phyloP scores from a whole-genome alignment of 2,329 filamentous ascomycete genomes.

The Metarhizium robertsii region DNA sequence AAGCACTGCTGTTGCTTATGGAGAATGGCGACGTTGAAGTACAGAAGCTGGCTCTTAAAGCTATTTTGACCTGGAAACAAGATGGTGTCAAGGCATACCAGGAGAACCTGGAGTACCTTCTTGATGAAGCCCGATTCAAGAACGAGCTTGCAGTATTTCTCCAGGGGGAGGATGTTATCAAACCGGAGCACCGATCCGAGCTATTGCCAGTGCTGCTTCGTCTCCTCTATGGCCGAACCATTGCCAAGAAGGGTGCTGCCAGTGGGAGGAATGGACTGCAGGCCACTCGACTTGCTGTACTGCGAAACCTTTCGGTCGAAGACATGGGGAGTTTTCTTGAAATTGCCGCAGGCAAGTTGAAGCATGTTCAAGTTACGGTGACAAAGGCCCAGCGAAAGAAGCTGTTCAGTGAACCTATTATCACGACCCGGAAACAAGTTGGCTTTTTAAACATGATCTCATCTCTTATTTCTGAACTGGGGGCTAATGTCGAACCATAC shows the following conservation, averaged over 20 bases:
- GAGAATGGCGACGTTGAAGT: constrained; percentile 85
- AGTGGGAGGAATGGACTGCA: constrained; percentile 76
- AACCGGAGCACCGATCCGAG: constrained; percentile 59
- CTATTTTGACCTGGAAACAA: constrained; percentile 83
- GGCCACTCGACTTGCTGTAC: constrained; percentile 67
- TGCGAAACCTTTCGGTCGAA: constrained; percentile 65
- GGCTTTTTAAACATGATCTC: constrained; percentile 90
- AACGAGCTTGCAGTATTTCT: constrained; percentile 90
- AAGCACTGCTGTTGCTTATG: constrained; percentile 64
- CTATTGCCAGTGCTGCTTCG: constrained; percentile 82
- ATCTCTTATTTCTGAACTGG: constrained; percentile 76
- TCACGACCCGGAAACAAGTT: constrained; percentile 69
- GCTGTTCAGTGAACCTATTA: constrained; percentile 46
- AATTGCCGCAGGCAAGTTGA: constrained; percentile 67
- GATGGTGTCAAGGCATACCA: constrained; percentile 66
- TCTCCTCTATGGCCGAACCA: constrained; percentile 80
- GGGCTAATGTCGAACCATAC: constrained; percentile 61
- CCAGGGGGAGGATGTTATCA: constrained; percentile 64
- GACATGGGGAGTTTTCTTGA: constrained; percentile 76
- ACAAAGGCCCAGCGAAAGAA: constrained; percentile 37
- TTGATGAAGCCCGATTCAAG: constrained; percentile 86
- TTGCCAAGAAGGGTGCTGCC: constrained; percentile 67
- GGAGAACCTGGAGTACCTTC: constrained; percentile 74
- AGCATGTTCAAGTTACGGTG: constrained; percentile 48
- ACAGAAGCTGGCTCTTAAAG: constrained; percentile 76